phyloP scores from a whole-genome alignment of 441 rosid genomes.

The Euphorbia celastroides region DNA sequence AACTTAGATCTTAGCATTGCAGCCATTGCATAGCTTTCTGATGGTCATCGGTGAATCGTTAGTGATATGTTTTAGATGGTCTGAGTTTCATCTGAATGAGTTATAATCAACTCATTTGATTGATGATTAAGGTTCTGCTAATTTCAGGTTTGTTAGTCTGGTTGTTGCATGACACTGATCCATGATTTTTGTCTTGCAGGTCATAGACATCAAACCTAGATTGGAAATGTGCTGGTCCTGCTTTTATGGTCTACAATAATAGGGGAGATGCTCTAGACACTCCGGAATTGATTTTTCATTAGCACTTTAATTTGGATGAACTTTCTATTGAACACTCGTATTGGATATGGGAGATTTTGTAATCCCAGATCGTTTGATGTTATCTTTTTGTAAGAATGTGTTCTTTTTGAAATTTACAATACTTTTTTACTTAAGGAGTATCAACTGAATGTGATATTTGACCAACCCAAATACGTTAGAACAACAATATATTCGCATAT shows the following conservation, averaged over 20 bases:
- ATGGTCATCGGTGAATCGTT: neutral
- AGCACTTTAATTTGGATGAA: slow-evolving; percentile 7
- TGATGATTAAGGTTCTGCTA: neutral
- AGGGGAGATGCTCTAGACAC: slow-evolving; percentile 18
- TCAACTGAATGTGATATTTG: no score
- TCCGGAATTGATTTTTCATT: slow-evolving; percentile 4
- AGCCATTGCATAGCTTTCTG: neutral
- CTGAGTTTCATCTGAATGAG: neutral
- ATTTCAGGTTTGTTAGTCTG: neutral
- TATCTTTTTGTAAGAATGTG: neutral
- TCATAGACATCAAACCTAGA: neutral
- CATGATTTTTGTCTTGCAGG: slow-evolving; percentile 7
- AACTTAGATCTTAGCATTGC: neutral
- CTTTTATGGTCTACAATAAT: slow-evolving; percentile 20
- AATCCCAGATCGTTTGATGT: neutral
- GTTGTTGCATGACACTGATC: neutral
- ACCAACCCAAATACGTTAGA: neutral
- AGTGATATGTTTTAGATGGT: neutral
- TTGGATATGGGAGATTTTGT: neutral
- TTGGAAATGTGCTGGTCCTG: slow-evolving; percentile 1
- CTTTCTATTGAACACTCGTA: neutral
- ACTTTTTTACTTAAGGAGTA: no score
- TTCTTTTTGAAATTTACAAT: neutral
- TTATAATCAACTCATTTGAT: neutral
- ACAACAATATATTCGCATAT: neutral